These are phyloP conservation scores for Dianthus caryophyllus DNA, from an alignment of 148 eudicot genomes.

Conservation along the genomic window DNA sequence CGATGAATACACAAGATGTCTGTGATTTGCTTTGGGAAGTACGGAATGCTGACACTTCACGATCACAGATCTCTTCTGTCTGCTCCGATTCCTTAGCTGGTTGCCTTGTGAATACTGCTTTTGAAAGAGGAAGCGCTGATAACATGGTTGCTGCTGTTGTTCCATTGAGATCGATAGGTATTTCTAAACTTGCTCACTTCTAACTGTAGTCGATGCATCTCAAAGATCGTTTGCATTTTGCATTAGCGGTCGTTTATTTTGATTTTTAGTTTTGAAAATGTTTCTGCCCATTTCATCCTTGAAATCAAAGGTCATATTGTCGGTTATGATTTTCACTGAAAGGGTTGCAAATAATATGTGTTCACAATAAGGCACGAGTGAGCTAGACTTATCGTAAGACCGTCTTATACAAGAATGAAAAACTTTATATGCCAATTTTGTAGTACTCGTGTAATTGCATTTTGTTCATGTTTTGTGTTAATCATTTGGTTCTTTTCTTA, in stretches of 20 bases:
- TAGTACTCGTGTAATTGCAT: too few species aligned
- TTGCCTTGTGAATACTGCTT: conserved; percentile 67
- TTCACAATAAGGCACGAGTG: too few species aligned
- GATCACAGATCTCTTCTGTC: conserved; percentile 40
- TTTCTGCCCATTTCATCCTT: not conserved
- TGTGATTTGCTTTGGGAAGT: conserved; percentile 85
- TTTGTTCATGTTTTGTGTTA: too few species aligned
- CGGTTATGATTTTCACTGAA: too few species aligned
- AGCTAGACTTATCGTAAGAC: too few species aligned
- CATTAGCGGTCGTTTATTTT: not conserved
- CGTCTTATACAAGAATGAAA: too few species aligned
- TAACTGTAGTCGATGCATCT: not conserved
- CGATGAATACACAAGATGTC: conserved; percentile 68
- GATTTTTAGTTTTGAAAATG: not conserved
- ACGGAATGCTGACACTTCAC: conserved; percentile 35
- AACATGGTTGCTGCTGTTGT: conserved; percentile 82
- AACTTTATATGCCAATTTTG: too few species aligned
- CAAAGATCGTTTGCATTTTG: not conserved
- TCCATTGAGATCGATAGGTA: conserved; percentile 49
- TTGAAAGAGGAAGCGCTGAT: conserved; percentile 72
- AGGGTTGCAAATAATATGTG: too few species aligned
- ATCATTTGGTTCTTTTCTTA: too few species aligned
- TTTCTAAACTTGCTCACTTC: conserved; percentile 9
- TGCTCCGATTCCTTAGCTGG: conserved; percentile 72
- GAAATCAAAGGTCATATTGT: not conserved